Percentiles rank a stretch among this genome's conserved stretches.
phyloP scores from a whole-genome alignment of 1,139 yeast genomes.

The Scheffersomyces segobiensis region DNA sequence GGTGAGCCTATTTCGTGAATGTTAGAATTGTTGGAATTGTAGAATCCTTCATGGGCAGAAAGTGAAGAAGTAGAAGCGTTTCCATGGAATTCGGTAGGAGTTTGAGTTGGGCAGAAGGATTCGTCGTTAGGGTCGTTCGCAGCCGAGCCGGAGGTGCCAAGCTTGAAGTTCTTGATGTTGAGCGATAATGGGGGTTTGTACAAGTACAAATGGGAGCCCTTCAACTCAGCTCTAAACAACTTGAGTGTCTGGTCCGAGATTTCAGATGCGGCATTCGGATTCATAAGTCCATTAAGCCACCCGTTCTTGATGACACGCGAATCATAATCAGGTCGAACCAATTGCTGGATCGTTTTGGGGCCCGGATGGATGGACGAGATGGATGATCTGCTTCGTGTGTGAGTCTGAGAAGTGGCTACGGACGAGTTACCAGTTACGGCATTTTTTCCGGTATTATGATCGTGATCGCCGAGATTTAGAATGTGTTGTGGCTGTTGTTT shows the following conservation, averaged over 20 bases:
- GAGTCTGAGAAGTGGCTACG: not conserved
- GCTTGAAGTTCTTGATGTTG: conserved; percentile 46
- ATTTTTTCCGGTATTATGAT: not conserved
- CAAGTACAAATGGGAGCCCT: conserved; percentile 59
- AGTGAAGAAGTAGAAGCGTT: conserved; percentile 5
- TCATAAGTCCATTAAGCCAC: conserved; percentile 46
- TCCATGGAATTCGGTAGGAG: not conserved
- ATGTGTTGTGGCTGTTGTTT: not conserved
- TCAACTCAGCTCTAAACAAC: conserved; percentile 61
- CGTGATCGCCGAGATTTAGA: not conserved
- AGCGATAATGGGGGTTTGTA: conserved; percentile 54
- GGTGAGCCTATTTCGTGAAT: conserved; percentile 12
- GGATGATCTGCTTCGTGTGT: not conserved
- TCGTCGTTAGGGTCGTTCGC: not conserved
- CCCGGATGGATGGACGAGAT: not conserved
- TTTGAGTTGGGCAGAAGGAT: not conserved
- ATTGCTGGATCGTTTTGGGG: conserved; percentile 13
- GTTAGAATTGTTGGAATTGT: conserved; percentile 16
- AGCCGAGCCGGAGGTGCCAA: not conserved
- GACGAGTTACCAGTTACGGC: not conserved
- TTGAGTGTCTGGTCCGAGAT: conserved; percentile 42
- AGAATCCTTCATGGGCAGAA: conserved; percentile 13
- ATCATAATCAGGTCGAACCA: conserved; percentile 40
- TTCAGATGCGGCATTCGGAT: conserved; percentile 31
- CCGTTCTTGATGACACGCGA: conserved; percentile 31